phyloP scores from a whole-genome alignment of 1,284 basidiomycete species.

The Rhizoctonia solani region DNA sequence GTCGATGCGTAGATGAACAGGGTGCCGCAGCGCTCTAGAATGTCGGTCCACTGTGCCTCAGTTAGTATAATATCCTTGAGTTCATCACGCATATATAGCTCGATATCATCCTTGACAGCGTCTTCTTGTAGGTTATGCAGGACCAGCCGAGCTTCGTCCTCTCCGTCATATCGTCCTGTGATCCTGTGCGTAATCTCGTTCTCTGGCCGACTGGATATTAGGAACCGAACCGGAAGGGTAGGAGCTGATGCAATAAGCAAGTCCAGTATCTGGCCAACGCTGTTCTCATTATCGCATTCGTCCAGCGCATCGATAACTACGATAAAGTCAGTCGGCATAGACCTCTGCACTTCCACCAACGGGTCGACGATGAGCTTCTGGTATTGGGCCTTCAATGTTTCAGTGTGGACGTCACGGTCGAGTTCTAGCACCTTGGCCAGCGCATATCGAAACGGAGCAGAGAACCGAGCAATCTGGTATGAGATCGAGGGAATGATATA shows the following conservation, averaged over 20 bases:
- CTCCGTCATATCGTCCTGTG: neutral
- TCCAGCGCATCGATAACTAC: conserved; percentile 21
- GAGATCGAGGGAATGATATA: conserved; percentile 1
- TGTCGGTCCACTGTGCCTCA: neutral
- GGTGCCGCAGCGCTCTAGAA: neutral
- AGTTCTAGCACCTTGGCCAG: neutral
- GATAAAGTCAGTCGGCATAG: neutral
- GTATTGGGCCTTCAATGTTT: neutral
- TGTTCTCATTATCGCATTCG: conserved; percentile 4
- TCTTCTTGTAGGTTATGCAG: neutral
- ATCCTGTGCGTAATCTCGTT: neutral
- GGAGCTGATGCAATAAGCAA: neutral
- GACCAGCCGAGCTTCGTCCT: neutral
- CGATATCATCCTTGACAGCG: neutral
- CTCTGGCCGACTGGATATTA: conserved; percentile 7
- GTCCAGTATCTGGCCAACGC: neutral
- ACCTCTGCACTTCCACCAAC: neutral
- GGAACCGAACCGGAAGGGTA: neutral
- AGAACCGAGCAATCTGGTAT: conserved; percentile 11
- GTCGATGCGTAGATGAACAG: conserved; percentile 5
- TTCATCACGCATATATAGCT: neutral
- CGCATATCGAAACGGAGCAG: neutral
- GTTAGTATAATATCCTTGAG: neutral
- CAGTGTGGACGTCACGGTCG: neutral
- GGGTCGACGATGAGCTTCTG: neutral